Evolutionary conservation across 2,329 filamentous ascomycete genomes (phyloP), one percentile per base, ranked within the genome.

Genomic region (Tricladium varicosporioides): DNA sequence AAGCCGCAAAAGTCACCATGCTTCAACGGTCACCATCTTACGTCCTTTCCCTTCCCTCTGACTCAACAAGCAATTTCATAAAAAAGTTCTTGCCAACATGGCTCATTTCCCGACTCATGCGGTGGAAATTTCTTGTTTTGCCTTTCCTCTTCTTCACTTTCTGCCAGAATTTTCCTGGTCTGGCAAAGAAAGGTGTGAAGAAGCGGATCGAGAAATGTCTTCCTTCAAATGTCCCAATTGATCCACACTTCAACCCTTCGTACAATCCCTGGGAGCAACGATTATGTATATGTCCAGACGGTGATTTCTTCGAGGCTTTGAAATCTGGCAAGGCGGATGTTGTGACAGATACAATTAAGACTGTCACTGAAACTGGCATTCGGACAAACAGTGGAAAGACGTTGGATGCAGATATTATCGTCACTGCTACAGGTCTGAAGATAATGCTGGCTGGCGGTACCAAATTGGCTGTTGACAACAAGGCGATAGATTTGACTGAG

Each of bases 1-100:
- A 80, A 42, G 89, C 88, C 5, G 74, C 73, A 5, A 80, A 82
- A 13, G 84, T 92, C 27, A 93, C 89, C 1, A 91, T 93, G 83
- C 79, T 95, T 2, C 91, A 95, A 73, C 84, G 91, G 56, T 91
- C 85, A 47, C 91, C 91, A 0, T 81, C 80, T 0, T 92, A 90
- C 66, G 79, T 92, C 54, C 63, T 88, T 46, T 75, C 80, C 13
- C 36, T 61, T 2, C 66, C n/a, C 64, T 84, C 1, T 18, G 62
- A 66, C 33, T 58, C 60, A 2, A 51, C 45, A 9, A 54, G 54
- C 13, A 52, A 58, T n/a, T 59, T 59, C 10, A 44, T 66, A 9
- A 36, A 58, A 3, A 61, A 43, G 42, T 57, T 58, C 16, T 66
- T 86, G n/a, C 81, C 82, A 1, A 51, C 69, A 7, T 74, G 75